Evolutionary conservation across 768 basidiomycete species (phyloP), one percentile per base, ranked within the genome.

Genomic region (Russula ochroleuca): DNA sequence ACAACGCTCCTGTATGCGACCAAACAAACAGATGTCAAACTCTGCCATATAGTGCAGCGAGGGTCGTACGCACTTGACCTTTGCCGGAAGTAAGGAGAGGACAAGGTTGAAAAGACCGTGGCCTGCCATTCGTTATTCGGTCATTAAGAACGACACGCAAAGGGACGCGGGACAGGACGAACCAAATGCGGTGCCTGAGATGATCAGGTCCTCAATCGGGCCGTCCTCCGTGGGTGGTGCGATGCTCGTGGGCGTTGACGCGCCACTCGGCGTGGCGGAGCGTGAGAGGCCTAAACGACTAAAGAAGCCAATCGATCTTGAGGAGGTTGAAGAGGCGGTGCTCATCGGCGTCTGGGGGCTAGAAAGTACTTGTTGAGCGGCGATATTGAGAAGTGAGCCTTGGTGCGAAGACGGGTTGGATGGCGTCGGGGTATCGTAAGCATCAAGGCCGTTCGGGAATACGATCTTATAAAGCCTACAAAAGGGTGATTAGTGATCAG

Each of bases 141-240:
- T 25, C 15, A 9, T n/a, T 28, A 17, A 52, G 17, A 65, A 65
- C 10, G 31, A 57, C 15, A 19, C 17, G 6, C 3, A 48, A 47
- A 23, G 31, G 11, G 40, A 58, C 23, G 14, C 11, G 8, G 17
- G 4, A 54, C 33, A 35, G 19, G 21, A 74, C 78, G 57, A 62
- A 86, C 86, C 91, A 69, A 91, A 92, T 0, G 91, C 90, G 9
- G 86, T 83, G 2, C 90, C 91, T 3, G 86, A 82, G 33, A 90
- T 72, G 61, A 92, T 83, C 6, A 91, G 70, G 59, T 91, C 88
- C 70, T 92, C 90, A 2, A 90, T 74, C 0, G 83, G 80, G 0
- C 85, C 86, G 49, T 85, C 81, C 0, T 69, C 71, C 3, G 61
- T 59, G 7, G 65, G 35, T 2, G 45, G 37, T 6, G 40, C 45